phyloP scores from a whole-genome alignment of 2,329 filamentous ascomycete species.

The Aphanocladium album region DNA sequence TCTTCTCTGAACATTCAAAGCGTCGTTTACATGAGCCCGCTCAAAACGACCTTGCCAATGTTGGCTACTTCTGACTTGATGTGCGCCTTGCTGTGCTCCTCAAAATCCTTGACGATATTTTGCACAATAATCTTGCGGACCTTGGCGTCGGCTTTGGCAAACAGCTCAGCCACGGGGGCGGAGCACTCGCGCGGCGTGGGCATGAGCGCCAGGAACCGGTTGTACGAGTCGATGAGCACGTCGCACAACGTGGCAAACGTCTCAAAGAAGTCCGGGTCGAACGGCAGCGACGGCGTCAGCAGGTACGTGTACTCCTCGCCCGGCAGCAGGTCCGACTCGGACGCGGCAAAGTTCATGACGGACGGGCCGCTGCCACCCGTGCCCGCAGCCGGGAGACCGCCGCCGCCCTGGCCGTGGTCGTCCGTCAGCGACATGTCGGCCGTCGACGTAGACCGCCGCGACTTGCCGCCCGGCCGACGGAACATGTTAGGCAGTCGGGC shows the following conservation, averaged over 20 bases:
- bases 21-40: conserved; percentile 64
- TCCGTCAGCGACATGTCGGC: conserved; percentile 31
- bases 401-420: conserved; percentile 23
- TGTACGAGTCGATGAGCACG: conserved; percentile 88
- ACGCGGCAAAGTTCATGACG: conserved; percentile 54
- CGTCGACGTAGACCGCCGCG: conserved; percentile 48
- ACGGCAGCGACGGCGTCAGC: conserved; percentile 86
- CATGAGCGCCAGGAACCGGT: conserved; percentile 68
- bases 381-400: conserved; percentile 23
- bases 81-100: conserved; percentile 72
- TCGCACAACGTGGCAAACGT: conserved; percentile 96
- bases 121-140: conserved; percentile 86
- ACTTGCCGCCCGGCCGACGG: conserved; percentile 58
- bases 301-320: conserved; percentile 87
- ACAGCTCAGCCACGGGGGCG: conserved; percentile 70
- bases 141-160: conserved; percentile 80
- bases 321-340: conserved; percentile 62
- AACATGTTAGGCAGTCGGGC: conserved; percentile 82
- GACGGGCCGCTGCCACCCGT: conserved; percentile 33
- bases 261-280: conserved; percentile 95
- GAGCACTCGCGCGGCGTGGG: conserved; percentile 69
- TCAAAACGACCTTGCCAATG: conserved; percentile 82
- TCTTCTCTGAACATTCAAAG: background rate
- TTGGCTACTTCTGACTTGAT: conserved; percentile 78
- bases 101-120: conserved; percentile 85